Conservation (phyloP, 208 protist genomes). For the Porcisia hertigi region DNA sequence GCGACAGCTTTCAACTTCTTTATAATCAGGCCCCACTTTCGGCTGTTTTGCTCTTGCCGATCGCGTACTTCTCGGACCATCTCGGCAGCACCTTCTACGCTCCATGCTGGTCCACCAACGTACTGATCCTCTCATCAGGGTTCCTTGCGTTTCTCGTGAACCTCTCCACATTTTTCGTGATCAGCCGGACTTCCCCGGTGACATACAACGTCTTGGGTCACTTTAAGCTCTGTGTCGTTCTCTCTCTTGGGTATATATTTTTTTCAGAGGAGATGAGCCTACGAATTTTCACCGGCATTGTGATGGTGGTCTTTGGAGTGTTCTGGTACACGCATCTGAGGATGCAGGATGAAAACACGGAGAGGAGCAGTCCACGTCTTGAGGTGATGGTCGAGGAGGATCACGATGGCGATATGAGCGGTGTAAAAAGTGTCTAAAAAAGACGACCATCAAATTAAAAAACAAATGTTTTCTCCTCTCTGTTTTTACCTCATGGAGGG, state of each 20-base stretch:
- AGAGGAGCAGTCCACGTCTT: conserved; percentile 16
- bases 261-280: conserved; percentile 47
- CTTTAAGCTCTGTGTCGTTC: conserved; percentile 83
- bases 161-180: conserved; percentile 88
- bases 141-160: conserved; percentile 86
- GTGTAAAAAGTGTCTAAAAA: not conserved
- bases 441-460: not conserved
- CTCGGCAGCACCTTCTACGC: conserved; percentile 21
- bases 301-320: conserved; percentile 60
- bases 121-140: conserved; percentile 50
- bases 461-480: not conserved
- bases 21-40: conserved; percentile 88
- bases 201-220: conserved; percentile 91
- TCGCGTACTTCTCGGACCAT: conserved; percentile 61
- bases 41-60: conserved; percentile 55
- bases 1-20: conserved; percentile 84
- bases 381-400: conserved; percentile 8
- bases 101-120: conserved; percentile 31
- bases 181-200: conserved; percentile 84
- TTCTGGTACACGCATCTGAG: conserved; percentile 87
- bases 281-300: conserved; percentile 47
- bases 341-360: conserved; percentile 20
- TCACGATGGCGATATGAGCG: not conserved
- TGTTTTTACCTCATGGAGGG: not conserved
- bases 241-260: conserved; percentile 69